phyloP scores from a whole-genome alignment of 805 yeast genomes.

The Candida odintsovae region DNA sequence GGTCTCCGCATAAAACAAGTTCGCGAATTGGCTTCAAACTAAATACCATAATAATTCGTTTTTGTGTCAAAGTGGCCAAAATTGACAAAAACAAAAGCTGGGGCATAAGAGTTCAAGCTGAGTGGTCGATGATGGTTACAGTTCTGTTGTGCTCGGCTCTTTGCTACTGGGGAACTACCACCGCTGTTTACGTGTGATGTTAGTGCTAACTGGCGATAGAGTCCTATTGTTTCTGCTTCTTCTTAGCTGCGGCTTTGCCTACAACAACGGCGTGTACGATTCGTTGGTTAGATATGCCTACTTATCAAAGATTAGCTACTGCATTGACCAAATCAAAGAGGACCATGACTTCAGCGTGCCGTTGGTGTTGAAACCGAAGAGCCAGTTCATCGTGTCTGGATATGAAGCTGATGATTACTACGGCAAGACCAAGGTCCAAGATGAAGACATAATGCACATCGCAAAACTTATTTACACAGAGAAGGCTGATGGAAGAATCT shows the following conservation, averaged over 20 bases:
- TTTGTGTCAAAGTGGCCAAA: background rate
- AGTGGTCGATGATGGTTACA: background rate
- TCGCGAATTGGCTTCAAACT: background rate
- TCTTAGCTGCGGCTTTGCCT: background rate
- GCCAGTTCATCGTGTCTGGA: constrained; percentile 9
- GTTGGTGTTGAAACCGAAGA: constrained; percentile 11
- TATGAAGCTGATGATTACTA: constrained; percentile 6
- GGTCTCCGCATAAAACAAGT: background rate
- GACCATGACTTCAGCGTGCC: constrained; percentile 12
- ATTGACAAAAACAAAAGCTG: no score
- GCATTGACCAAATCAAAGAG: constrained; percentile 11
- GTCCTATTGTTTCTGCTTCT: background rate
- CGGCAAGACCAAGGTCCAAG: background rate
- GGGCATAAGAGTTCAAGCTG: background rate
- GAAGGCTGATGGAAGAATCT: background rate
- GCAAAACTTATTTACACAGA: constrained; percentile 5
- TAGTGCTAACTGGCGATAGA: background rate
- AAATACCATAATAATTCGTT: background rate
- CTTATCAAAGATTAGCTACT: constrained; percentile 17
- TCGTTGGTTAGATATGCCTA: constrained; percentile 14
- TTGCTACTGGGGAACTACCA: background rate
- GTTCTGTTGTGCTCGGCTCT: background rate
- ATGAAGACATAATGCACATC: background rate
- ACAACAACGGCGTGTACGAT: constrained; percentile 13
- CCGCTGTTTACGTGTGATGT: background rate